Evolutionary conservation across 352 stramenopile species (phyloP), one percentile per base, ranked within the genome.

Genomic region (Pythium pyrilobum): DNA sequence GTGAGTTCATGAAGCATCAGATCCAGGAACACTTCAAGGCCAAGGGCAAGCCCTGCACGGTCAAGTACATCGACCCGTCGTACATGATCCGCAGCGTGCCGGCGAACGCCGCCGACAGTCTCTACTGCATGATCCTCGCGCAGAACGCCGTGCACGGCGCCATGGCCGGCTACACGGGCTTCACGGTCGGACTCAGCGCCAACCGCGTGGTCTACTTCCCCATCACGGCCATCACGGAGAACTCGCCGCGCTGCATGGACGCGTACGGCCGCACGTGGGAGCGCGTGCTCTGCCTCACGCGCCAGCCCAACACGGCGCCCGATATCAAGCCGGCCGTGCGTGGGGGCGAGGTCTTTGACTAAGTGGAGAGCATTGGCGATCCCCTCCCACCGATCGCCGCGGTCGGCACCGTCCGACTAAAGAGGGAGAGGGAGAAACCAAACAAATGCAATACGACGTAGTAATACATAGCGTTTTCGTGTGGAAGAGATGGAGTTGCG

Each of bases 41-140:
- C 55, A 89, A 77, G 54, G 83, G 78, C 65, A 92, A 87, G 67
- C 74, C 77, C 45, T 89, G 66, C 39, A 98, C 94, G 46, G 85
- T 98, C 49, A 98, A 98, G 75, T 98, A 98, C 77, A 98, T 99
- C 71, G 95, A 99, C 70, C 96, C 96, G 52, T 98, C 90, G 38
- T 99, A 99, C 74, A 98, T 98, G 88, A 97, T 99, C 65, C 91
- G 86, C 48, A 85, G 71, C 52, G 90, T 98, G 56, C 82, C 95
- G 23, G 92, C 96, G 27, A 98, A 98, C 65, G 85, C 91, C 21
- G 87, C 87, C 36, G 96, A 99, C 63, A 89, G 71, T 58, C 67
- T 98, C 41, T 98, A 98, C 71, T 99, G 96, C 72, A 97, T 98
- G 92, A 87, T 98, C 66, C 81, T 99, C 16, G 92, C 88, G 27